A percentile compares a stretch with the other conserved stretches of the same genome.
These are phyloP conservation scores for Tylopilus felleus DNA, from an alignment of 768 basidiomycete genomes.

Conservation along the genomic window DNA sequence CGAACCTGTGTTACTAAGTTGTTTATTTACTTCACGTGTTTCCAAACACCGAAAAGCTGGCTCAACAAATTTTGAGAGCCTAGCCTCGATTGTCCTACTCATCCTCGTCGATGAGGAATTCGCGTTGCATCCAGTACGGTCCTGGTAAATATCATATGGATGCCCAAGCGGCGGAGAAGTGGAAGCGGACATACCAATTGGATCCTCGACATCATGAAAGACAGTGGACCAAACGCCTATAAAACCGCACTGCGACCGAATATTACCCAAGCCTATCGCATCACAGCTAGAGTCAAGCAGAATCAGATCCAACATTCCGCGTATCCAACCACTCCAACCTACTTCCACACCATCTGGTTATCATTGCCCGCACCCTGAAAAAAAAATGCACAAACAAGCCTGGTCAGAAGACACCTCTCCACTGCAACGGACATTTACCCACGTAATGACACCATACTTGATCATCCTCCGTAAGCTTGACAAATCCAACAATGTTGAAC, in stretches of 20 bases:
- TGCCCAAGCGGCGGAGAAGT: neutral
- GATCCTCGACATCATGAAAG: constrained; percentile 45
- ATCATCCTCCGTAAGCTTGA: constrained; percentile 54
- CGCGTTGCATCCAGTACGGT: constrained; percentile 30
- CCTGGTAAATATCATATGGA: constrained; percentile 11
- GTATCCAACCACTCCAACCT: constrained; percentile 8
- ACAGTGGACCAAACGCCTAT: constrained; percentile 53
- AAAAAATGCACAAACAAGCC: neutral
- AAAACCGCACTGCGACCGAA: constrained; percentile 57
- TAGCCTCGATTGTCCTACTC: constrained; percentile 4
- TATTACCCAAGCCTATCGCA: constrained; percentile 57
- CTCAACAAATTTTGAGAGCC: neutral
- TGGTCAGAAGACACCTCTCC: neutral
- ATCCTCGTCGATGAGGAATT: constrained; percentile 23
- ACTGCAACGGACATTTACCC: constrained; percentile 24
- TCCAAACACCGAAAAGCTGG: neutral
- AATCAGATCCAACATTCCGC: neutral
- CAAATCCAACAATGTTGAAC: constrained; percentile 50
- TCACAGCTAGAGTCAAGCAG: constrained; percentile 45
- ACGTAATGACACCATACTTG: constrained; percentile 66
- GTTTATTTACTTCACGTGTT: neutral
- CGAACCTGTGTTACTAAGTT: neutral
- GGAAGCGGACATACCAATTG: constrained; percentile 36
- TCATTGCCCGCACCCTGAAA: constrained; percentile 49
- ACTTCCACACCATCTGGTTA: constrained; percentile 57